Conservation (phyloP, 1,284 basidiomycete species). For the Trichosporon sp. region DNA sequence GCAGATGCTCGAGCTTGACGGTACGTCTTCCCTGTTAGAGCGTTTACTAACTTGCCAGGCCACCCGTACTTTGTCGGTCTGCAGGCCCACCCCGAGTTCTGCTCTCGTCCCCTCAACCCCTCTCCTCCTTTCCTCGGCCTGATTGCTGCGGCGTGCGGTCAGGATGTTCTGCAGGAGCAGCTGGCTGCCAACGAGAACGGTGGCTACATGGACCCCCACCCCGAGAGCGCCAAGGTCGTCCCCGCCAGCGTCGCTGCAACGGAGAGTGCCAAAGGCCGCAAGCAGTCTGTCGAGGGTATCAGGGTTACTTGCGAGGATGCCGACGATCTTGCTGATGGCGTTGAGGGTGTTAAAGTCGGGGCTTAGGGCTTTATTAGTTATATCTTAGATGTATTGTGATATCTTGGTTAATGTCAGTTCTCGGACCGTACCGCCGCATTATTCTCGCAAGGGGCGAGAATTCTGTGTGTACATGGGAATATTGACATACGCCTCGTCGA, state of each 20-base stretch:
- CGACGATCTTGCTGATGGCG: constrained; percentile 2
- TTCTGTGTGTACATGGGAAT: background rate
- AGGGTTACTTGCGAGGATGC: constrained; percentile 27
- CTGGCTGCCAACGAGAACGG: constrained; percentile 59
- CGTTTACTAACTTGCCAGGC: constrained; percentile 53
- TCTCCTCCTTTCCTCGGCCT: constrained; percentile 97
- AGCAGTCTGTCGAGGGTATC: constrained; percentile 41
- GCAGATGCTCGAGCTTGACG: constrained; percentile 86
- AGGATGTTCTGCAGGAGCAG: constrained; percentile 66
- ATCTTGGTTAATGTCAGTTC: background rate
- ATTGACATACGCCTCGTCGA: background rate
- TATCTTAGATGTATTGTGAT: constrained; percentile 6
- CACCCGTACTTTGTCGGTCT: constrained; percentile 94
- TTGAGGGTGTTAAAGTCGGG: background rate
- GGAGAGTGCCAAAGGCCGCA: constrained; percentile 37
- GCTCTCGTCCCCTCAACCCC: constrained; percentile 96
- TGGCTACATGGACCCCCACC: constrained; percentile 54
- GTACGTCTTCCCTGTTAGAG: constrained; percentile 54
- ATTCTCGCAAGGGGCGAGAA: background rate
- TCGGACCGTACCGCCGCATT: background rate
- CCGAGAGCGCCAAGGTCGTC: constrained; percentile 48
- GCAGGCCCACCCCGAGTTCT: constrained; percentile 98
- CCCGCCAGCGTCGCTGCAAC: constrained; percentile 45
- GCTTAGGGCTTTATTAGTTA: constrained; percentile 4
- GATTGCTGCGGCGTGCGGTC: constrained; percentile 75